Conservation (phyloP, 1,284 basidiomycete genomes). For the Ceratobasidium sp. region DNA sequence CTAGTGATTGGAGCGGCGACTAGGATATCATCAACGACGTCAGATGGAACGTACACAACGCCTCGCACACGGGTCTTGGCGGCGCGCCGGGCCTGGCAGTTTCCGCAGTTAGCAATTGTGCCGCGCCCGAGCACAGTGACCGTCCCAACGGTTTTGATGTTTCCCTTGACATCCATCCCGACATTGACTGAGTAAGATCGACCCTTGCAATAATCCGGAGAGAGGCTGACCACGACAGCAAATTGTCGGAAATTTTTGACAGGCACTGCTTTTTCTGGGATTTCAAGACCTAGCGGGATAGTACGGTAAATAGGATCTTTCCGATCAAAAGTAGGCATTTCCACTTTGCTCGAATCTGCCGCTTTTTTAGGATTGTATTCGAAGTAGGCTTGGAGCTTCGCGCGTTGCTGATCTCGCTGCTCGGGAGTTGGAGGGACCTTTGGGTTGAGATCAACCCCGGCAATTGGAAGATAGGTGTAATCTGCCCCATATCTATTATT, state of each 20-base stretch:
- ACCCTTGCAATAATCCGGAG: not conserved
- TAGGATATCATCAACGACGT: too few species aligned
- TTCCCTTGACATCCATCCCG: not conserved
- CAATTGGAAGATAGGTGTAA: constrained; percentile 2
- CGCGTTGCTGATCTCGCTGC: not conserved
- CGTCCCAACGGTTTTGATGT: constrained; percentile 9
- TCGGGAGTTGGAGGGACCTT: not conserved
- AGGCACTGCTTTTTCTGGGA: not conserved
- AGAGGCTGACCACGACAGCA: constrained; percentile 12
- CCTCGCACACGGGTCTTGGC: constrained; percentile 7
- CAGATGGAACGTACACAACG: too few species aligned
- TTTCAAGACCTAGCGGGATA: not conserved
- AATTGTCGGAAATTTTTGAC: constrained; percentile 37
- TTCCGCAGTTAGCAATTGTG: constrained; percentile 32
- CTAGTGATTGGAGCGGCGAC: too few species aligned
- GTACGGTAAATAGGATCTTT: not conserved
- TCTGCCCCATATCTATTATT: too few species aligned
- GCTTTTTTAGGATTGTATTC: not conserved
- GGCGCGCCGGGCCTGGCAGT: constrained; percentile 29
- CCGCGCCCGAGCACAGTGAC: constrained; percentile 29
- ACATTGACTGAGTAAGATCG: constrained; percentile 41
- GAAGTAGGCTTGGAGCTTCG: constrained; percentile 3
- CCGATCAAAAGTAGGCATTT: too few species aligned
- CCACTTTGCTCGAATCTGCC: not conserved
- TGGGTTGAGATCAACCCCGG: not conserved